Evolutionary conservation across 495 filamentous ascomycete genomes (phyloP).

Genomic region (Podospora tetraspora): DNA sequence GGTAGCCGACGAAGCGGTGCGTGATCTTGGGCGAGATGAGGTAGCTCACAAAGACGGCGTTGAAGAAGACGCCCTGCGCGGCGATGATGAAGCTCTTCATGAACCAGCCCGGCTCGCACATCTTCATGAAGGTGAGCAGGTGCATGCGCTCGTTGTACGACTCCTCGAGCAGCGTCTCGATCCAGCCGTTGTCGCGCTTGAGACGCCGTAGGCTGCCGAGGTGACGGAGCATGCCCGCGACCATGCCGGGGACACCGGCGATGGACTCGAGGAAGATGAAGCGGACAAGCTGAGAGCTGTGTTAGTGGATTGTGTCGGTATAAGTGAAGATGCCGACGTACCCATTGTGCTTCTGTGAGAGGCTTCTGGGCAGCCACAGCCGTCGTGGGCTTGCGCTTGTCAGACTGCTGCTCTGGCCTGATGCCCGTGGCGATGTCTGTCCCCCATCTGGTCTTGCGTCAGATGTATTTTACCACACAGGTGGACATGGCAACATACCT

Average conservation of each 20-base stretch:
- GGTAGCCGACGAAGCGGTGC: constrained; percentile 93
- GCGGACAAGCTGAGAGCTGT: constrained; percentile 53
- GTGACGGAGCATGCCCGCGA: constrained; percentile 89
- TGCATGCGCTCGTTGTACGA: constrained; percentile 97
- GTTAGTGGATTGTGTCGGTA: neutral
- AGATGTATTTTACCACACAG: neutral
- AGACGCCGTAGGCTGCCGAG: constrained; percentile 74
- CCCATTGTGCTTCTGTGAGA: constrained; percentile 46
- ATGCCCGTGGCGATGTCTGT: constrained; percentile 46
- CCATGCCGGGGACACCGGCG: constrained; percentile 94
- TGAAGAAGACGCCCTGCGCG: constrained; percentile 86
- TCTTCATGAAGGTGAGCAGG: constrained; percentile 87
- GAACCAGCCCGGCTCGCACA: constrained; percentile 84
- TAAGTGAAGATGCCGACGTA: constrained; percentile 8
- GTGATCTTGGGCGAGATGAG: constrained; percentile 82
- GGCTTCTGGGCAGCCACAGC: constrained; percentile 40
- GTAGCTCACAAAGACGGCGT: constrained; percentile 85
- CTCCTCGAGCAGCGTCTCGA: constrained; percentile 92
- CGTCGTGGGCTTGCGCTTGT: constrained; percentile 44
- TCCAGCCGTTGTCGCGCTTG: constrained; percentile 96
- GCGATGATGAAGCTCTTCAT: constrained; percentile 83
- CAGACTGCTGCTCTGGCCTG: constrained; percentile 37
- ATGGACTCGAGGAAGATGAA: constrained; percentile 93
- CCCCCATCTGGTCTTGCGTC: constrained; percentile 31
- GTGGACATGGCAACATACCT: neutral